phyloP scores from a whole-genome alignment of 768 basidiomycete genomes.

The Pleurotus giganteus region DNA sequence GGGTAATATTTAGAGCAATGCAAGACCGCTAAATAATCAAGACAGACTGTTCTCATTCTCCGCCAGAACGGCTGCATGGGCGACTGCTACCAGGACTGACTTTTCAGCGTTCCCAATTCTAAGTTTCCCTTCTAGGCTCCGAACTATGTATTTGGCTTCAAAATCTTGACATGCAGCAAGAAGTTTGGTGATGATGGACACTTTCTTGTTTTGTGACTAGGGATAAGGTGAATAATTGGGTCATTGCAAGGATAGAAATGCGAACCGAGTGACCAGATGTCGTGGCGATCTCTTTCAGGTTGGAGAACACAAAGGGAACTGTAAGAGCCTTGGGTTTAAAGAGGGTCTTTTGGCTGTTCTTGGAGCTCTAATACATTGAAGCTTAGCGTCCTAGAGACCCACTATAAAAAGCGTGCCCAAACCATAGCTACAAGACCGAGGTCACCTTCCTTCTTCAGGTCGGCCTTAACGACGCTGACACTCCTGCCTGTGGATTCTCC shows the following conservation, averaged over 20 bases:
- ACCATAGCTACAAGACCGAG: conserved; percentile 97
- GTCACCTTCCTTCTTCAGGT: conserved; percentile 94
- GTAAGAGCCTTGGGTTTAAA: conserved; percentile 94
- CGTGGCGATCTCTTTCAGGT: conserved; percentile 85
- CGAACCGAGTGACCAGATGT: conserved; percentile 78
- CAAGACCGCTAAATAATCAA: conserved; percentile 5
- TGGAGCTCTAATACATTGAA: conserved; percentile 65
- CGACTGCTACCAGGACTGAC: conserved; percentile 91
- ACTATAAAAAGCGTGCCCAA: conserved; percentile 17
- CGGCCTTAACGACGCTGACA: conserved; percentile 77
- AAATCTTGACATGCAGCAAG: conserved; percentile 87
- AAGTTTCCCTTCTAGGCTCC: conserved; percentile 94
- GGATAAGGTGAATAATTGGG: neutral
- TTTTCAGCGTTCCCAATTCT: conserved; percentile 97
- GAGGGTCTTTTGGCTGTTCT: conserved; percentile 88
- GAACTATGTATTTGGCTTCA: conserved; percentile 96
- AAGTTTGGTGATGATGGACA: conserved; percentile 90
- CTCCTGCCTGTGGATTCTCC: conserved; percentile 93
- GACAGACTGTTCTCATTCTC: conserved; percentile 62
- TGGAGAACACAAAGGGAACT: conserved; percentile 85
- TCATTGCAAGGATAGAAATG: neutral
- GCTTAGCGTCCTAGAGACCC: neutral
- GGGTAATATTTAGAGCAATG: conserved; percentile 5
- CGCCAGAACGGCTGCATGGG: conserved; percentile 84
- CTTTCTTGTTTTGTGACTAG: conserved; percentile 94